These are phyloP conservation scores for Pythium dissimile DNA, from an alignment of 352 stramenopile species.

Conservation along the genomic window DNA sequence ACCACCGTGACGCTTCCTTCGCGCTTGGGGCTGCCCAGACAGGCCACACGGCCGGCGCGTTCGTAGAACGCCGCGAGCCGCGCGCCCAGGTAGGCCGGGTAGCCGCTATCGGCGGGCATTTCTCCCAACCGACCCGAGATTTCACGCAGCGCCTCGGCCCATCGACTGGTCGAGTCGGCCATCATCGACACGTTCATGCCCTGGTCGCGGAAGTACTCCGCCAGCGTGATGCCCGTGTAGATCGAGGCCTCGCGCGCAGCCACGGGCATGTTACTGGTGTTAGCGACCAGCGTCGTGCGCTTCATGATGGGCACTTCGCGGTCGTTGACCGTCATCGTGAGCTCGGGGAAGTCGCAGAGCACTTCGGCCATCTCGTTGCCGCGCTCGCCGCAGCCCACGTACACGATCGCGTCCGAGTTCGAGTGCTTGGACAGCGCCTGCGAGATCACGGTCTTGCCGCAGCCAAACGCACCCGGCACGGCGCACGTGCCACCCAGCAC, in stretches of 20 bases:
- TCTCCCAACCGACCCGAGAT: constrained; percentile 99
- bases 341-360: constrained; percentile 98
- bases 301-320: constrained; percentile 99
- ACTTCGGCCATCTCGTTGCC: constrained; percentile 99
- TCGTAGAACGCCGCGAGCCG: constrained; percentile 99
- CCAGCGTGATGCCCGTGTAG: constrained; percentile 99
- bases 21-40: constrained; percentile 95
- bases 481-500: constrained; percentile 98
- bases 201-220: constrained; percentile 99
- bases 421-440: constrained; percentile 99
- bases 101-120: constrained; percentile 98
- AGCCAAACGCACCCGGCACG: constrained; percentile 98
- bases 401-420: constrained; percentile 99
- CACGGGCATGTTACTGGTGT: constrained; percentile 99
- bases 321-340: constrained; percentile 98
- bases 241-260: constrained; percentile 99
- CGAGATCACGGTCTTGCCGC: constrained; percentile 99
- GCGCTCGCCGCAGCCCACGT: constrained; percentile 98
- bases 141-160: constrained; percentile 99
- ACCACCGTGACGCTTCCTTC: constrained; percentile 99
- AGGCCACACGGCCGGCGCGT: constrained; percentile 96
- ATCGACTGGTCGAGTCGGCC: constrained; percentile 99
- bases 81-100: constrained; percentile 97
- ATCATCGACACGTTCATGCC: constrained; percentile 99
- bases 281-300: constrained; percentile 98